Percentiles rank a stretch among this genome's conserved stretches.
phyloP scores from a whole-genome alignment of 2,329 filamentous ascomycete genomes.

The Ascocoryne sarcoides region DNA sequence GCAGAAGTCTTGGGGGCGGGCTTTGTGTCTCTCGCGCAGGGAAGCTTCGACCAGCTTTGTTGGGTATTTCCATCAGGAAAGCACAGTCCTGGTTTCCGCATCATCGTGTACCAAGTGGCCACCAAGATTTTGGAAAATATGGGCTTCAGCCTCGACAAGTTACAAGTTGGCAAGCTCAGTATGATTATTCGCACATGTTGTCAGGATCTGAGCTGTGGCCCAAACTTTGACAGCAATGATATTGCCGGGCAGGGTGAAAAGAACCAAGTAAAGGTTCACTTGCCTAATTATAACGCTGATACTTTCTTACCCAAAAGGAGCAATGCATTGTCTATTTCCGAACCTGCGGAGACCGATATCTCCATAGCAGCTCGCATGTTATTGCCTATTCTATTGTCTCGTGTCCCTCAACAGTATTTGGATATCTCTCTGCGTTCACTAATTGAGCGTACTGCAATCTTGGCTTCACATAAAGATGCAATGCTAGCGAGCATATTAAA shows the following conservation, averaged over 20 bases:
- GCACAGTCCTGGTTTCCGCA: constrained; percentile 45
- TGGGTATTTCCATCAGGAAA: constrained; percentile 59
- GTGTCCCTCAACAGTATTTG: constrained; percentile 57
- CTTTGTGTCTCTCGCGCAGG: constrained; percentile 50
- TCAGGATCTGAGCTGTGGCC: constrained; percentile 46
- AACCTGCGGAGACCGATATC: constrained; percentile 38
- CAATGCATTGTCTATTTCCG: constrained; percentile 8
- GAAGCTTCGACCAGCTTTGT: constrained; percentile 60
- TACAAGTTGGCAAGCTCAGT: constrained; percentile 53
- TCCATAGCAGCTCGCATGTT: constrained; percentile 49
- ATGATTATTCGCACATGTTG: constrained; percentile 61
- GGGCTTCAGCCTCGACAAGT: constrained; percentile 59
- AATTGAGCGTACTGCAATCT: constrained; percentile 72
- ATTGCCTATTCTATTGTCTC: constrained; percentile 52
- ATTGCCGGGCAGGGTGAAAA: constrained; percentile 1
- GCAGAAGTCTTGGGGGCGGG: constrained; percentile 48
- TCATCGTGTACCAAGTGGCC: constrained; percentile 51
- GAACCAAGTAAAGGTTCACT: too few species aligned
- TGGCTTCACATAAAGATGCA: constrained; percentile 58
- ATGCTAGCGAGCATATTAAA: constrained; percentile 79
- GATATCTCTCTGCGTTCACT: constrained; percentile 64
- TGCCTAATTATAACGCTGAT: constrained; percentile 62
- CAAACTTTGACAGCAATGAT: not conserved
- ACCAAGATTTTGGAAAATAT: constrained; percentile 48
- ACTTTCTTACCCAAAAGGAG: constrained; percentile 45